Evolutionary conservation across 208 protist genomes (phyloP).

Genomic region (Endotrypanum monterogeii): DNA sequence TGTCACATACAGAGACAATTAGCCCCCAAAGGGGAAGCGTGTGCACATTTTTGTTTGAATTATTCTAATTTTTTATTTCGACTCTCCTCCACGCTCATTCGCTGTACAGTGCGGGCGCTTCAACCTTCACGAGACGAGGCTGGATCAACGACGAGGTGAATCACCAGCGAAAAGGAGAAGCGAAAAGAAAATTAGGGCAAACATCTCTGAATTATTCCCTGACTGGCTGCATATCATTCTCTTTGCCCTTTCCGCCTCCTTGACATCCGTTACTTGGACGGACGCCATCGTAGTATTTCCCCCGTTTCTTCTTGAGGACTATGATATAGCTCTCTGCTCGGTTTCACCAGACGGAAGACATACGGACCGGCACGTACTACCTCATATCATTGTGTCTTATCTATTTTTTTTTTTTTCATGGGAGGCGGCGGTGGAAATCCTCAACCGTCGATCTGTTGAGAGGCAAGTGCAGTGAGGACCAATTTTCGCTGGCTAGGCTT

Average conservation of each 20-base stretch:
- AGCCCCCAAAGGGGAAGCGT: neutral
- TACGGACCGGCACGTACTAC: neutral
- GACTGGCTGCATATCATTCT: neutral
- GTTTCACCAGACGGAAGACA: neutral
- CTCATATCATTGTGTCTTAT: neutral
- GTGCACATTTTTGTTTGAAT: neutral
- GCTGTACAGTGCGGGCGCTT: neutral
- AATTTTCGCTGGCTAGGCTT: neutral
- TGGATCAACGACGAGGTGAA: neutral
- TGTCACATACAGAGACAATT: constrained; percentile 6
- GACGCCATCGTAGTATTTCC: neutral
- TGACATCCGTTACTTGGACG: neutral
- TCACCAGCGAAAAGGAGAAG: neutral
- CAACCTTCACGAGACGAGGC: neutral
- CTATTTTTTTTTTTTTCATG: no score
- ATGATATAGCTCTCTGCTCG: no score
- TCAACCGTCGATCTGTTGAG: neutral
- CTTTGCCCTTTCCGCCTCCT: neutral
- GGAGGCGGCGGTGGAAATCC: no score
- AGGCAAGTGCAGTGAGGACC: neutral
- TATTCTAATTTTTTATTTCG: no score
- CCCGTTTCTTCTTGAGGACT: neutral
- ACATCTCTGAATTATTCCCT: no score
- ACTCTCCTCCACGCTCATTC: neutral
- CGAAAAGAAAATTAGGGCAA: neutral